Base-by-base conservation (phyloP, 345 rosid genomes). In the Melastoma malabathricum region DNA sequence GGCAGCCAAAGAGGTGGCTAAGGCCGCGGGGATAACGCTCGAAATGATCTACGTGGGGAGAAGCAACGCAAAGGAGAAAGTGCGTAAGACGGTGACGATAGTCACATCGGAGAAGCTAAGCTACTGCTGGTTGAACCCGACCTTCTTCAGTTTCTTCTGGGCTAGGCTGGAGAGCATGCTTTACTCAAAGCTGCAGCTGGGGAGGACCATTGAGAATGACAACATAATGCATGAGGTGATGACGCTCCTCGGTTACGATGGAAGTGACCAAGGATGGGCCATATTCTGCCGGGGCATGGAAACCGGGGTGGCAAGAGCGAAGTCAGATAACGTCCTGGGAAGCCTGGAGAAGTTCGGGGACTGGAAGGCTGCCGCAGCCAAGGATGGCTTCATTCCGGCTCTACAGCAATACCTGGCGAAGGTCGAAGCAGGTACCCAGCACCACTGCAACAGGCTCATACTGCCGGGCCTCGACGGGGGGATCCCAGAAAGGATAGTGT, bases 161-260 rank as follows among this genome's bases (percentile, higher is more conserved):
- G 49, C 54, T 10, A 50, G 73, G 41, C 46, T 70, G 19, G 73
- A 75, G 56, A 64, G 66, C 76, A 71, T 75, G 64, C 50, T 64
- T 23, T 41, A 71, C 62, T 62, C 72, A 1, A 68, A 59, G 50
- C 19, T 64, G 25, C 68, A 69, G 39, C 64, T 16, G 0, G 67
- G 70, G 12, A 60, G 15, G 66, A 53, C 46, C 0, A 50, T 10
- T 0, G 61, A 54, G 43, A 57, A 44, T 3, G 78, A 73, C 52
- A 39, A 13, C 3, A 47, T 67, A 39, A 68, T 67, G 76, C 59
- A 13, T 14, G 69, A 72, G 43, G 54, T 72, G 20, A 57, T 58
- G 62, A 64, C 68, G 0, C 47, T 68, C 18, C 76, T 72, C 18
- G 64, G 70, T 61, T 64, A 57, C 1, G 76, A 67, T 9, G 64